Percentiles rank a stretch among this genome's conserved stretches.
phyloP scores from a whole-genome alignment of 768 basidiomycete genomes.

The Solioccasus polychromus region DNA sequence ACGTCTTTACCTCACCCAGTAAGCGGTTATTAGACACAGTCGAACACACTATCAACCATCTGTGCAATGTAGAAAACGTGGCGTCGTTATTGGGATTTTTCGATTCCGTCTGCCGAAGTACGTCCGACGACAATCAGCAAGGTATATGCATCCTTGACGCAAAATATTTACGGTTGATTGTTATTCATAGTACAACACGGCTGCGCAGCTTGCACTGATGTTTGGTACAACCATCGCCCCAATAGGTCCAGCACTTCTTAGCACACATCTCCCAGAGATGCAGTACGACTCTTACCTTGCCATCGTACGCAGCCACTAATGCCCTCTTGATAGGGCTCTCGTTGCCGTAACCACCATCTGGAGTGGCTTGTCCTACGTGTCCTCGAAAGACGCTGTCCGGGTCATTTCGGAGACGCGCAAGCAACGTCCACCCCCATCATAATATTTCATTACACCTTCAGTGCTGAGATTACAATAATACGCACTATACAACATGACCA shows the following conservation, averaged over 20 bases:
- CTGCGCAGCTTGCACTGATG: conserved; percentile 89
- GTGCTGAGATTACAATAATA: conserved; percentile 16
- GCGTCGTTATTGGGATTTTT: conserved; percentile 92
- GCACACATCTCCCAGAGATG: conserved; percentile 54
- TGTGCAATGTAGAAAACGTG: conserved; percentile 75
- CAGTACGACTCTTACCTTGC: conserved; percentile 56
- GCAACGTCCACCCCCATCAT: conserved; percentile 26
- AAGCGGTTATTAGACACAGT: conserved; percentile 8
- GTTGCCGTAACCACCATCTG: conserved; percentile 91
- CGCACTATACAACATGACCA: conserved; percentile 16
- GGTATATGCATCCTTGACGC: conserved; percentile 35
- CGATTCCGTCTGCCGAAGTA: conserved; percentile 93
- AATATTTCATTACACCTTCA: conserved; percentile 2
- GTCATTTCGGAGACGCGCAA: conserved; percentile 44
- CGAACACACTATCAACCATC: conserved; percentile 1
- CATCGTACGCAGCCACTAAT: neutral
- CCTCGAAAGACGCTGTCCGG: conserved; percentile 71
- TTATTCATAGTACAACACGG: conserved; percentile 74
- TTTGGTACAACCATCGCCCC: conserved; percentile 84
- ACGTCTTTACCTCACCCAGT: conserved; percentile 86
- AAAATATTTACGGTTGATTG: neutral
- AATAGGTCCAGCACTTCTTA: conserved; percentile 60
- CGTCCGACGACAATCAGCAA: conserved; percentile 93
- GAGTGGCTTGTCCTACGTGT: conserved; percentile 84
- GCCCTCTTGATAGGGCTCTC: conserved; percentile 54